phyloP scores from a whole-genome alignment of 2,329 filamentous ascomycete genomes.

The Ophiocordyceps camponoti-saundersi region DNA sequence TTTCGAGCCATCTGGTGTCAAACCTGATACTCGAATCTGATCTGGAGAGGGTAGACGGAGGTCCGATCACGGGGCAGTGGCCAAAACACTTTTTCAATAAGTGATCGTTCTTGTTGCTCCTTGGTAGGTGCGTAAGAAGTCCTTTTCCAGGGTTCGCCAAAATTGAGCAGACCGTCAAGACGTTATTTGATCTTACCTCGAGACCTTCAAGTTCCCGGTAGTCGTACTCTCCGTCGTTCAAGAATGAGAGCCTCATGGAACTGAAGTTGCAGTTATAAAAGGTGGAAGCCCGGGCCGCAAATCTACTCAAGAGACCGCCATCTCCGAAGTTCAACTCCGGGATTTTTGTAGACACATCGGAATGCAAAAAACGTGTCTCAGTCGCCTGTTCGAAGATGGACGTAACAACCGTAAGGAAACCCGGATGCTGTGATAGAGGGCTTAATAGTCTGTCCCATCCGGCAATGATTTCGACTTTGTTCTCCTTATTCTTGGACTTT shows the following conservation, averaged over 20 bases:
- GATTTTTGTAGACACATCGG: neutral
- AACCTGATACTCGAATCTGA: neutral
- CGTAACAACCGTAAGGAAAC: neutral
- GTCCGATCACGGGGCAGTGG: neutral
- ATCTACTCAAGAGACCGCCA: neutral
- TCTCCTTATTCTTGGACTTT: neutral
- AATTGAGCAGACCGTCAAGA: neutral
- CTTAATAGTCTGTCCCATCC: neutral
- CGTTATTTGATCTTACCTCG: neutral
- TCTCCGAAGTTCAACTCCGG: neutral
- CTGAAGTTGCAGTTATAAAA: neutral
- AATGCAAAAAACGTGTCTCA: neutral
- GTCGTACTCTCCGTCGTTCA: neutral
- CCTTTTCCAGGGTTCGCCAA: neutral
- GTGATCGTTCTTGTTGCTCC: neutral
- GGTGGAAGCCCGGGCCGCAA: neutral
- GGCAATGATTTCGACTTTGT: neutral
- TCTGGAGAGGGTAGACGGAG: neutral
- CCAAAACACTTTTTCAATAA: neutral
- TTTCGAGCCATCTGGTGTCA: too few relatives aligned
- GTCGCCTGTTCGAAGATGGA: neutral
- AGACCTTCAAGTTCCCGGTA: neutral
- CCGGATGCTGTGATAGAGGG: slow-evolving; percentile 1
- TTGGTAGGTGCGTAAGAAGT: too few relatives aligned
- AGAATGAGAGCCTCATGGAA: too few relatives aligned